These are phyloP conservation scores for Vitis amurensis DNA, from an alignment of 164 flowering plant species.

Conservation along the genomic window DNA sequence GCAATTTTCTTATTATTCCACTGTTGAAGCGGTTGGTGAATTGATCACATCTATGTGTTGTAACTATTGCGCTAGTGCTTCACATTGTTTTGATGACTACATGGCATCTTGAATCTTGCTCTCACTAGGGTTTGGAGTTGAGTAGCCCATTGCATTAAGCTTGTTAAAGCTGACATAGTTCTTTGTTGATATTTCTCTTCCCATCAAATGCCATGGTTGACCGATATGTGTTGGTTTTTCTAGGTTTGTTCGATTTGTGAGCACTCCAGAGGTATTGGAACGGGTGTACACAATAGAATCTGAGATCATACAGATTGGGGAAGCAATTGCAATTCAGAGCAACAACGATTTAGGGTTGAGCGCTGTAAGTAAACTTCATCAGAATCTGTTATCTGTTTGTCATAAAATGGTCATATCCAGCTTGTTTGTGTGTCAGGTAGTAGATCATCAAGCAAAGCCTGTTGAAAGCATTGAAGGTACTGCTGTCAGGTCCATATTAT, in stretches of 20 bases:
- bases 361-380: conserved; percentile 40
- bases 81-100: too few relatives aligned
- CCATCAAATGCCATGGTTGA: conserved; percentile 4
- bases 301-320: conserved; percentile 76
- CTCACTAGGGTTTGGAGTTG: too few relatives aligned
- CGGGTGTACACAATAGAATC: conserved; percentile 80
- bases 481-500: not conserved
- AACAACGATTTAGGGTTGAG: conserved; percentile 48
- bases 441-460: conserved; percentile 41
- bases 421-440: conserved; percentile 47
- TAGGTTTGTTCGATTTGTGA: conserved; percentile 97
- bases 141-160: not conserved
- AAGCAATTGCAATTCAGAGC: conserved; percentile 62
- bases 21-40: too few relatives aligned
- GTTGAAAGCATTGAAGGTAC: conserved; percentile 60
- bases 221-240: conserved; percentile 10
- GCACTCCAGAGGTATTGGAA: conserved; percentile 93
- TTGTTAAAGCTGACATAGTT: not conserved
- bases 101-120: too few relatives aligned
- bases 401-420: conserved; percentile 4
- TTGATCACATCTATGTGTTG: too few relatives aligned
- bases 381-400: not conserved
- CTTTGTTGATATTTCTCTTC: not conserved
- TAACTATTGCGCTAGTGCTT: too few relatives aligned
- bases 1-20: too few relatives aligned